These are phyloP conservation scores for Cercospora citrullina DNA, from an alignment of 2,329 filamentous ascomycete species.

Conservation along the genomic window DNA sequence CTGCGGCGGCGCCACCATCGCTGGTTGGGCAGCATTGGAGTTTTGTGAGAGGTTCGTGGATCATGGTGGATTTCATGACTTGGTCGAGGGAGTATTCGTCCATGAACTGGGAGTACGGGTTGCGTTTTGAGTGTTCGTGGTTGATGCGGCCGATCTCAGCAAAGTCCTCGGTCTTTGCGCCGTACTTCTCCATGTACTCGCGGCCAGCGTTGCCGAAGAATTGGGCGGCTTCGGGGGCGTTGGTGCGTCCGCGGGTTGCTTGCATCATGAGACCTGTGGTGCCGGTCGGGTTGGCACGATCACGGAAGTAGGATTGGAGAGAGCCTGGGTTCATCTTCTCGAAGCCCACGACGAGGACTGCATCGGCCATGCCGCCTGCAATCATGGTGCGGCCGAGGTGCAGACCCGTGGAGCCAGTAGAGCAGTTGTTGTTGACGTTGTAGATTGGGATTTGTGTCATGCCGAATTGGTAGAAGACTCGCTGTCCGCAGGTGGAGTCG, in stretches of 20 bases:
- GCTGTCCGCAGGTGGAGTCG: slow-evolving; percentile 90
- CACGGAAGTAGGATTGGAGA: slow-evolving; percentile 78
- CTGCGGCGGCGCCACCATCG: slow-evolving; percentile 83
- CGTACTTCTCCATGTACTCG: slow-evolving; percentile 92
- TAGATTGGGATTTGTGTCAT: slow-evolving; percentile 95
- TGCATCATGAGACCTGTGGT: slow-evolving; percentile 64
- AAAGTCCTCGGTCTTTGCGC: slow-evolving; percentile 80
- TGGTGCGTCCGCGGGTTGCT: slow-evolving; percentile 32
- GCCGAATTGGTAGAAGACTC: slow-evolving; percentile 98
- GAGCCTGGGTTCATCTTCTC: slow-evolving; percentile 96
- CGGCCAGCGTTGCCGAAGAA: slow-evolving; percentile 94
- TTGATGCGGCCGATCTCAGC: slow-evolving; percentile 92
- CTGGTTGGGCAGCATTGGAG: slow-evolving; percentile 98
- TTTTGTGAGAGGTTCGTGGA: slow-evolving; percentile 86
- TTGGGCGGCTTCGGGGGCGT: slow-evolving; percentile 52
- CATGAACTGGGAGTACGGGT: slow-evolving; percentile 95
- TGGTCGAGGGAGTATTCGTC: slow-evolving; percentile 86
- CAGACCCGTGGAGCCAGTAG: slow-evolving; percentile 85
- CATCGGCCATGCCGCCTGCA: slow-evolving; percentile 70
- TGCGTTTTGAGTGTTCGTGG: slow-evolving; percentile 84
- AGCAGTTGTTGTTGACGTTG: slow-evolving; percentile 99
- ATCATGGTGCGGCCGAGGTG: slow-evolving; percentile 81
- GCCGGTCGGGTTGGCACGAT: slow-evolving; percentile 76
- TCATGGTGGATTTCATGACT: slow-evolving; percentile 71
- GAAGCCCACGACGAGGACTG: slow-evolving; percentile 87